Evolutionary conservation across 73 alveolate genomes (phyloP).

Genomic region (Breviolum minutum): DNA sequence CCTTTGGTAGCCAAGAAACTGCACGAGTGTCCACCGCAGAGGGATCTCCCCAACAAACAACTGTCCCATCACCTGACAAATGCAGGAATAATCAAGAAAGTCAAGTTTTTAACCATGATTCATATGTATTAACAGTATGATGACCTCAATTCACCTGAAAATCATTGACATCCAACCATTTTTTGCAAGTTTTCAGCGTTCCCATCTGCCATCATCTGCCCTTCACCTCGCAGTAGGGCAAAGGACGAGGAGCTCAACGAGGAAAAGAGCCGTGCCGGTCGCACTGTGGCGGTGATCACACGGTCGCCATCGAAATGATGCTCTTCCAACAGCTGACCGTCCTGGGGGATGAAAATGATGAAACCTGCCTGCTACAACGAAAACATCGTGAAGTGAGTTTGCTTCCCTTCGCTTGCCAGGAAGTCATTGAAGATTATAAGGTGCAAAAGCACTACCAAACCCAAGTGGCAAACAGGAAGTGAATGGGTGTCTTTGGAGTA

Average conservation of each 20-base stretch:
- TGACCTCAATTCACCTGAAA: not conserved
- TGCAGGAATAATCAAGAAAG: not conserved
- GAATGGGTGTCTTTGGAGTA: too few relatives aligned
- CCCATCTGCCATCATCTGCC: not conserved
- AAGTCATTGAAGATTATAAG: not conserved
- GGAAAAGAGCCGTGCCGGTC: not conserved
- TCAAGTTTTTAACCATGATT: not conserved
- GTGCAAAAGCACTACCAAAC: too few relatives aligned
- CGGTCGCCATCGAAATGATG: not conserved
- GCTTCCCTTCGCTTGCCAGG: not conserved
- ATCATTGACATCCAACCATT: not conserved
- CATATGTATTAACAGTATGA: not conserved
- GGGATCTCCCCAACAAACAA: constrained; percentile 37
- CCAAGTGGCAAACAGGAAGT: too few relatives aligned
- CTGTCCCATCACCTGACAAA: not conserved
- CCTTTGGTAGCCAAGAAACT: not conserved
- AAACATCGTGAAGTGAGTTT: not conserved
- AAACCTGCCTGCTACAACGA: not conserved
- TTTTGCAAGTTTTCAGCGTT: not conserved
- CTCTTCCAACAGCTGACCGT: not conserved
- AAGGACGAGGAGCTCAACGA: not conserved
- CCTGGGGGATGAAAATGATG: not conserved
- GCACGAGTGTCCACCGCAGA: constrained; percentile 37
- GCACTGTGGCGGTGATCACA: constrained; percentile 24
- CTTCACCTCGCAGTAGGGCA: constrained; percentile 13